Evolutionary conservation across 345 rosid genomes (phyloP).

Genomic region (Gossypium turneri): DNA sequence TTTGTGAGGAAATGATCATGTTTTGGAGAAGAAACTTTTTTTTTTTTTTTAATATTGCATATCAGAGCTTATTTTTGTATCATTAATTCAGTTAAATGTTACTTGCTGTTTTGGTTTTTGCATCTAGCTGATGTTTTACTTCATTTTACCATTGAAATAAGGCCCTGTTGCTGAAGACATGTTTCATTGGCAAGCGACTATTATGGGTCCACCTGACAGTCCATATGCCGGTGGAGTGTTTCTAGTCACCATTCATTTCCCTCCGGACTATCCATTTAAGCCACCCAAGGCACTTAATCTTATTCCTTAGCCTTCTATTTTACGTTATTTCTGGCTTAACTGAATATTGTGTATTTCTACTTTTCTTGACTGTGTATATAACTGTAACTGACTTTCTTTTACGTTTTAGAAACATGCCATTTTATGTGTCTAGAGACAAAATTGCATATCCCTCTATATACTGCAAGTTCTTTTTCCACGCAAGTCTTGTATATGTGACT

Average conservation of each 20-base stretch:
- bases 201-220: constrained; percentile 27
- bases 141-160: background rate
- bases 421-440: background rate
- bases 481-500: background rate
- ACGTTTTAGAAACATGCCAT: background rate
- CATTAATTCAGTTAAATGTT: background rate
- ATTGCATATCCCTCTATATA: background rate
- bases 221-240: constrained; percentile 26
- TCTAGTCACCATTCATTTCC: constrained; percentile 23
- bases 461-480: background rate
- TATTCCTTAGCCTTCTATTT: background rate
- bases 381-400: background rate
- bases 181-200: constrained; percentile 22
- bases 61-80: background rate
- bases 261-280: constrained; percentile 15
- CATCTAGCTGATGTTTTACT: background rate
- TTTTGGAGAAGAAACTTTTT: no score
- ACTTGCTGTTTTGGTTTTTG: background rate
- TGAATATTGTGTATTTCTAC: background rate
- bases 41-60: background rate
- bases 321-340: background rate
- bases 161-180: constrained; percentile 58
- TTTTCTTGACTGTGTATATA: background rate
- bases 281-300: constrained; percentile 19
- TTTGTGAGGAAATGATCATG: background rate